Conservation (phyloP, 306 rosid genomes). For the Canavalia gladiata region DNA sequence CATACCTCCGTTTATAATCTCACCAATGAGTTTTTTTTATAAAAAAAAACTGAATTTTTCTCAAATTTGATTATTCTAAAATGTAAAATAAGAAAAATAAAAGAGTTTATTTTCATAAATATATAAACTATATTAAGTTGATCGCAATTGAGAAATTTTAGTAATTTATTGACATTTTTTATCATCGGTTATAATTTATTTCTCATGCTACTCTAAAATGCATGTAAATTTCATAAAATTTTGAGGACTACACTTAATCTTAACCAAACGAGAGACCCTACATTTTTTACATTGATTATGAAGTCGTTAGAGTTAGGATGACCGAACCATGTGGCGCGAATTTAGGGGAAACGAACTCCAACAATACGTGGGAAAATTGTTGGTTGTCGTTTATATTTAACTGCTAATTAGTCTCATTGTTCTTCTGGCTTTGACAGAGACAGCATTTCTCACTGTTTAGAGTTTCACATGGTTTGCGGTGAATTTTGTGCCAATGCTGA, state of each 20-base stretch:
- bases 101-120: not conserved
- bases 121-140: not conserved
- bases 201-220: not conserved
- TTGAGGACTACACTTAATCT: not conserved
- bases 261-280: conserved; percentile 14
- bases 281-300: not conserved
- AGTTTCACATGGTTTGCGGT: conserved; percentile 11
- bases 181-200: not conserved
- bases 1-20: not conserved
- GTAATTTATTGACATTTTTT: not conserved
- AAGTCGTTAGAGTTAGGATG: conserved; percentile 40
- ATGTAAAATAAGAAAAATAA: not conserved
- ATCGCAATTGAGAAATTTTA: not conserved
- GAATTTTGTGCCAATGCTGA: not conserved
- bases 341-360: conserved; percentile 58
- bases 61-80: not conserved
- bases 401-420: conserved; percentile 24
- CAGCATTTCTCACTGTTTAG: not conserved
- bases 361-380: conserved; percentile 41
- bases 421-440: conserved; percentile 43
- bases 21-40: too few species aligned
- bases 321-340: conserved; percentile 62
- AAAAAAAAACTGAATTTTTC: not conserved
- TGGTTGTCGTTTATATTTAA: conserved; percentile 54
- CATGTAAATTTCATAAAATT: not conserved